Evolutionary conservation across 495 filamentous ascomycete genomes (phyloP).

Genomic region (Penicillium cinerascens): DNA sequence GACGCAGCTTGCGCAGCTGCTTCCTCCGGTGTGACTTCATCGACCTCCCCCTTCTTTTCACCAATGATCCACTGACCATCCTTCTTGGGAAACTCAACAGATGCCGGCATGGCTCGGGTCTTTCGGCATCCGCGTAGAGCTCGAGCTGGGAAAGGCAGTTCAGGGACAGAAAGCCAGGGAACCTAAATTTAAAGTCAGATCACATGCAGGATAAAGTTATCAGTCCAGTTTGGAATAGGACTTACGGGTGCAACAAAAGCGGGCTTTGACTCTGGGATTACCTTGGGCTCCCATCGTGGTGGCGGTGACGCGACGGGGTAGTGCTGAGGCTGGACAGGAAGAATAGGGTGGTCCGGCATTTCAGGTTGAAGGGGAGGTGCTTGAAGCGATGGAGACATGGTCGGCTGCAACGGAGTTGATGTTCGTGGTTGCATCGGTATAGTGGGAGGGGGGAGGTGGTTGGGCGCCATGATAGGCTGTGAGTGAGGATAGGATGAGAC

Average conservation of each 20-base stretch:
- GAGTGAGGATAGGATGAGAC: constrained; percentile 48
- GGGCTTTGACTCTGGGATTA: constrained; percentile 17
- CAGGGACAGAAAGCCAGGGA: constrained; percentile 77
- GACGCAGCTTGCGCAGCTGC: constrained; percentile 37
- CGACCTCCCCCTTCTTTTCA: constrained; percentile 15
- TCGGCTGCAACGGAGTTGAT: constrained; percentile 40
- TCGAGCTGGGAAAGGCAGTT: constrained; percentile 60
- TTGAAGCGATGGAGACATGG: constrained; percentile 40
- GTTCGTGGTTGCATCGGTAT: constrained; percentile 38
- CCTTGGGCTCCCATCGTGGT: constrained; percentile 27
- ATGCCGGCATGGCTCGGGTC: constrained; percentile 32
- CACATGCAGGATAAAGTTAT: neutral
- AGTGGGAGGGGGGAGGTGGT: constrained; percentile 34
- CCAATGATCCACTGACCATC: constrained; percentile 27
- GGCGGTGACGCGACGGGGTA: constrained; percentile 32
- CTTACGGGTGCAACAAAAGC: constrained; percentile 67
- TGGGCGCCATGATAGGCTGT: constrained; percentile 42
- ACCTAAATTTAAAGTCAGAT: constrained; percentile 45
- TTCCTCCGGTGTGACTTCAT: constrained; percentile 19
- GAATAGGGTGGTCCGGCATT: constrained; percentile 30
- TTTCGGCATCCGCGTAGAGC: constrained; percentile 40
- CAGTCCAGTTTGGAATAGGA: constrained; percentile 3
- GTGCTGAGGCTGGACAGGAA: constrained; percentile 26
- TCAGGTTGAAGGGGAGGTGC: constrained; percentile 27
- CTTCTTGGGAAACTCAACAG: constrained; percentile 50